Base-by-base conservation (phyloP, 2,329 filamentous ascomycete genomes). In the Cercospora sp. region DNA sequence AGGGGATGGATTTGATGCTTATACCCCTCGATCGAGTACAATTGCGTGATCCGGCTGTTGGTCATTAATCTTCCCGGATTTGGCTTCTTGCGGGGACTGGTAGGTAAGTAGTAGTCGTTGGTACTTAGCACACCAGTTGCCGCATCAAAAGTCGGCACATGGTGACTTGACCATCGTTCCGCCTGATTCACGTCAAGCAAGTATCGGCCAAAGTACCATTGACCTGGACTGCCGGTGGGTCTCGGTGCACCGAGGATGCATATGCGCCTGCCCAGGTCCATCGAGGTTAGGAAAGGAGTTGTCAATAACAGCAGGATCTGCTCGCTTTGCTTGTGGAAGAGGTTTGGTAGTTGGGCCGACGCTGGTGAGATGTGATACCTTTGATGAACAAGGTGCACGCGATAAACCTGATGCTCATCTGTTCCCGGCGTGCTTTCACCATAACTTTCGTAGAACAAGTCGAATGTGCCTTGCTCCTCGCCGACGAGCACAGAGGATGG, bases 401-500 rank as follows among this genome's bases (percentile, higher is more conserved):
- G 10, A 55, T 13, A 16, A 18, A 51, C 45, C 8, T 26, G 45
- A 24, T 34, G 32, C 26, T 34, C 43, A 6, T 18, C 21, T 16
- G 7, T 10, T 9, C 8, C 7, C 2, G 12, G 12, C 12, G 24
- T 37, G 45, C 28, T 26, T 53, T 1, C 32, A n/a, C 16, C 21
- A 7, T 2, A 18, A 4, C 3, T 7, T 13, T 53, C 61, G 10
- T 63, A 63, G 45, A 63, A 63, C 6, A 63, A 16, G 40, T 63
- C 61, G 5, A 30, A n/a, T 12, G 16, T 53, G 18, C 43, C n/a
- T n/a, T 26, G 21, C 16, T 24, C 13, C 28, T 63, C 49, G 9
- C 51, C 51, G 4, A 63, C 10, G 10, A 63, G 10, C 61, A 63
- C 43, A 18, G 61, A 63, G 13, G 24, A 53, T 55, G 43, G 61